These are phyloP conservation scores for Colletotrichum gloeosporioides DNA, from an alignment of 2,329 filamentous ascomycete genomes.

Conservation along the genomic window DNA sequence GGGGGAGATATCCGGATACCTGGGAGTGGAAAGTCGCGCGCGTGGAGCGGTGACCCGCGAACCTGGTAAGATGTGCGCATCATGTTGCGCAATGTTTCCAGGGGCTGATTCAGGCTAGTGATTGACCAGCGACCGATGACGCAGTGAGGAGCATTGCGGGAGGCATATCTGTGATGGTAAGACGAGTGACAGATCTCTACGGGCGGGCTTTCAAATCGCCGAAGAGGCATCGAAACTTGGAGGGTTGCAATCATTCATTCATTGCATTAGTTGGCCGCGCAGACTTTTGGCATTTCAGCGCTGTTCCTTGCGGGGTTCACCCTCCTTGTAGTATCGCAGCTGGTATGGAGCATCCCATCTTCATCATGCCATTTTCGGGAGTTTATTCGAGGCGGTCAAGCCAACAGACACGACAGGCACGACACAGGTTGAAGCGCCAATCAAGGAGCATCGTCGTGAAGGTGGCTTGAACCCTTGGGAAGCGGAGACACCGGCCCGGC, in stretches of 20 bases:
- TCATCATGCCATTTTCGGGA: background rate
- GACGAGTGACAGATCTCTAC: background rate
- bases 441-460: background rate
- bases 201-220: background rate
- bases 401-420: background rate
- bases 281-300: background rate
- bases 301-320: background rate
- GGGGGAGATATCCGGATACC: background rate
- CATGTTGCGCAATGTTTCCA: background rate
- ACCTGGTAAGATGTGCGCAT: background rate
- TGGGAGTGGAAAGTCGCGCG: background rate
- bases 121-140: background rate
- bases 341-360: background rate
- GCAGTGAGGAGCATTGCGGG: rapidly evolving
- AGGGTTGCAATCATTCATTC: background rate
- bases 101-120: background rate
- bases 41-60: background rate
- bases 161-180: rapidly evolving
- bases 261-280: background rate
- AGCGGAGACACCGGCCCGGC: background rate
- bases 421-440: background rate
- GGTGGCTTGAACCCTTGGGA: background rate
- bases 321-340: background rate
- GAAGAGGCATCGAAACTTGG: background rate
- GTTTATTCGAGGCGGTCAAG: background rate